phyloP scores from a whole-genome alignment of 1,284 basidiomycete genomes.

The Xerocomus cyaneibrunnescens region DNA sequence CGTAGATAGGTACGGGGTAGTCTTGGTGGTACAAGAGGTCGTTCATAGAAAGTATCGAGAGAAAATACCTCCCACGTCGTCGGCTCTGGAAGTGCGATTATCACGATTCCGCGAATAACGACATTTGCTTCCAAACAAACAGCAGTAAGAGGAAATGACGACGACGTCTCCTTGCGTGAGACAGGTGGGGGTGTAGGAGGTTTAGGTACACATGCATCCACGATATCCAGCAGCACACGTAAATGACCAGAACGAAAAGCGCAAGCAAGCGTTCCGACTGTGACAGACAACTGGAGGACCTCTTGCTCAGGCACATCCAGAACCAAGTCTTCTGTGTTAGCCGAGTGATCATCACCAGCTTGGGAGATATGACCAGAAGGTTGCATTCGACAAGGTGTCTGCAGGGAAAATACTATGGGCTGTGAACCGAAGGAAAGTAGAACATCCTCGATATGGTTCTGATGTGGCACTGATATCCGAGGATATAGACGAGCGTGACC shows the following conservation, averaged over 20 bases:
- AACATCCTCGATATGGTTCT: conserved; percentile 38
- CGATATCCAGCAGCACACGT: conserved; percentile 45
- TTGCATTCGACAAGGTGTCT: conserved; percentile 40
- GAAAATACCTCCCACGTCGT: conserved; percentile 4
- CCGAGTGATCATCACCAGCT: background rate
- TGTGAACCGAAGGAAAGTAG: conserved; percentile 58
- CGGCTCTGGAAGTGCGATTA: conserved; percentile 43
- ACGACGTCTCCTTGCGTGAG: conserved; percentile 7
- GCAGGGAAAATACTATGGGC: conserved; percentile 54
- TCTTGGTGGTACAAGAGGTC: conserved; percentile 54
- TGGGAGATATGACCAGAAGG: conserved; percentile 5
- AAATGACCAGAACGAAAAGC: conserved; percentile 55
- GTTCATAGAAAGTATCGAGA: conserved; percentile 47
- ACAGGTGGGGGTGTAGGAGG: conserved; percentile 17
- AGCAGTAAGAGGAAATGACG: conserved; percentile 10
- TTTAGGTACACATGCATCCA: conserved; percentile 39
- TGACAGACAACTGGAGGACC: conserved; percentile 38
- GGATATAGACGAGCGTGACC: conserved; percentile 4
- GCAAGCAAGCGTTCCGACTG: conserved; percentile 51
- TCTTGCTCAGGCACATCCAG: conserved; percentile 16
- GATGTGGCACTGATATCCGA: conserved; percentile 11
- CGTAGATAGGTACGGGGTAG: conserved; percentile 53
- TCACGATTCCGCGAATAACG: conserved; percentile 48
- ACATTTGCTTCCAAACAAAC: conserved; percentile 38
- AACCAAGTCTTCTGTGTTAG: conserved; percentile 6